Evolutionary conservation across 495 filamentous ascomycete species (phyloP).

Genomic region (Clohesyomyces aquaticus): DNA sequence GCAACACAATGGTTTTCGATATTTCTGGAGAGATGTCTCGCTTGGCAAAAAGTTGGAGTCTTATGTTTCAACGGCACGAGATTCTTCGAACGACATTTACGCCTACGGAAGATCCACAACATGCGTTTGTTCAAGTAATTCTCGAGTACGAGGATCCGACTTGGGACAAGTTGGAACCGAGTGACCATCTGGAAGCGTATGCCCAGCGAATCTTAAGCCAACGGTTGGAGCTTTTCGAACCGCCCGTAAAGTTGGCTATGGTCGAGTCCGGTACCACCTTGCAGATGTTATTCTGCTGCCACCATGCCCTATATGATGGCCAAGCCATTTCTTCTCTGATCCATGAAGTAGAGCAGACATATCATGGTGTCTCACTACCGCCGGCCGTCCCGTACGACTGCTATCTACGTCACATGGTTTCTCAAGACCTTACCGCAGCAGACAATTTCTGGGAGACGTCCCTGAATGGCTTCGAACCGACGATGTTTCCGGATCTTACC

Average conservation of each 20-base stretch:
- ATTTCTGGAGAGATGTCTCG: slow-evolving; percentile 51
- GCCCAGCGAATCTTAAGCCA: slow-evolving; percentile 1
- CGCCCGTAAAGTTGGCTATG: slow-evolving; percentile 27
- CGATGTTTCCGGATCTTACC: slow-evolving; percentile 50
- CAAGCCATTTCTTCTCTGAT: slow-evolving; percentile 67
- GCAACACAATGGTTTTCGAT: slow-evolving; percentile 58
- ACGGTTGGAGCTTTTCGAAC: slow-evolving; percentile 18
- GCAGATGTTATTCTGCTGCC: slow-evolving; percentile 45
- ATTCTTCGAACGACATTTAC: slow-evolving; percentile 68
- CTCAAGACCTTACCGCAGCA: slow-evolving; percentile 44
- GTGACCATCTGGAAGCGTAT: slow-evolving; percentile 17
- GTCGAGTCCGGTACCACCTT: not conserved
- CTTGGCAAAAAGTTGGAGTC: slow-evolving; percentile 54
- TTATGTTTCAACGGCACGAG: slow-evolving; percentile 59
- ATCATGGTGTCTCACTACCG: slow-evolving; percentile 52
- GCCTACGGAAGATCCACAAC: slow-evolving; percentile 53
- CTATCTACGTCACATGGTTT: slow-evolving; percentile 56
- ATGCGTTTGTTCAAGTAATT: slow-evolving; percentile 64
- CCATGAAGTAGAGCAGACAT: slow-evolving; percentile 62
- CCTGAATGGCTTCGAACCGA: slow-evolving; percentile 56
- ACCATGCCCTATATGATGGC: slow-evolving; percentile 84
- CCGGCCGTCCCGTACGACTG: slow-evolving; percentile 52
- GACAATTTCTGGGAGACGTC: slow-evolving; percentile 66
- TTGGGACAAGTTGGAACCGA: slow-evolving; percentile 40
- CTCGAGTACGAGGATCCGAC: slow-evolving; percentile 44